Evolutionary conservation across 371 early-diverging fungal species (phyloP), one percentile per base, ranked within the genome.

Genomic region (Parasitella parasitica): DNA sequence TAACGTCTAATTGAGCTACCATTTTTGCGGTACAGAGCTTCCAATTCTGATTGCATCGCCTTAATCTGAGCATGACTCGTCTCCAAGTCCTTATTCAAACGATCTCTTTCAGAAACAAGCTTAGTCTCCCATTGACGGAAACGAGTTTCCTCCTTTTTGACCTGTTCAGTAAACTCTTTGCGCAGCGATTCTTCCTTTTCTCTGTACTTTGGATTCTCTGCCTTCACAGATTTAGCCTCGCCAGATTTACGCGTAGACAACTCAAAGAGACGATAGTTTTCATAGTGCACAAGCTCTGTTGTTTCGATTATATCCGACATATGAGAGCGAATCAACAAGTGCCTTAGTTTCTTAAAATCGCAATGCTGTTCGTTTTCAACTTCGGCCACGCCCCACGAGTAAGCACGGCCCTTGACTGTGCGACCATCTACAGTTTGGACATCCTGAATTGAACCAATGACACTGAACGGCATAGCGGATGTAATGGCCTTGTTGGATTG

Each of bases 21-120:
- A 68, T 57, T 78, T 38, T 34, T 58, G 41, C 73, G 70, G 41
- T 76, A 73, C 12, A 78, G 53, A 7, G 67, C 53, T 30, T 94
- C 95, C 56, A 92, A 64, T 69, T 96, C 96, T 64, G 82, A 85
- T 72, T 96, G 95, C 59, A 96, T 85, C 62, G 86, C 83, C 84
- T 96, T 96, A 68, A 97, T 94, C 27, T 87, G 87, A 63, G 87
- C 88, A 79, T 97, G 97, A 75, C 95, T 92, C 51, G 86, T 77
- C 78, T 98, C 99, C 59, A 98, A 81, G 67, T 98, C 97, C 75
- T 95, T 91, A 84, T 97, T 97, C 62, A 98, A 81, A 60, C 96
- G 90, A 77, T 97, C 97, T 52, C 99, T 88, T 77, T 98, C 98
- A 55, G 91, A 86, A 74, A 97, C 93, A 18, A 98, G 85, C 61